phyloP scores from a whole-genome alignment of 2,329 filamentous ascomycete genomes.

The Pseudopyrenochaeta lycopersici region DNA sequence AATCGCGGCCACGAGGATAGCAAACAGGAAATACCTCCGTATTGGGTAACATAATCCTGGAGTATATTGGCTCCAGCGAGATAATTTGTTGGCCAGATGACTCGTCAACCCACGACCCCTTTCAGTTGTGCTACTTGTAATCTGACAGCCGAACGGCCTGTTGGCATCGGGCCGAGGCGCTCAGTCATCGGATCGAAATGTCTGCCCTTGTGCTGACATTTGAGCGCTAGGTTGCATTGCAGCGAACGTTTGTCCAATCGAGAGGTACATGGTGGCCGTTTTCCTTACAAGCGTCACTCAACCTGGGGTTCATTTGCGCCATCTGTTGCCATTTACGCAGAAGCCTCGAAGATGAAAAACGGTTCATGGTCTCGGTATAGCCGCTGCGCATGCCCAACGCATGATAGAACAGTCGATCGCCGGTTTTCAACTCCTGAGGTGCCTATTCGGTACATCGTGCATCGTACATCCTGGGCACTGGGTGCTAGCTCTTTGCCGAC shows the following conservation, averaged over 20 bases:
- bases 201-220: not conserved
- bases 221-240: conserved; percentile 8
- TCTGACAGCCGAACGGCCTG: conserved; percentile 1
- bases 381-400: not conserved
- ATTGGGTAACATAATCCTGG: not conserved
- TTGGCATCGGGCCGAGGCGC: not conserved
- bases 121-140: not conserved
- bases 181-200: not conserved
- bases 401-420: not conserved
- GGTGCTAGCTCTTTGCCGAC: not conserved
- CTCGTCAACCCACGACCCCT: not conserved
- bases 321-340: not conserved
- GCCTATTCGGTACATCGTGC: too few relatives aligned
- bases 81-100: conserved; percentile 5
- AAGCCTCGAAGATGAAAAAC: not conserved
- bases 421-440: not conserved
- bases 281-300: not conserved
- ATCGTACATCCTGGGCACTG: not conserved
- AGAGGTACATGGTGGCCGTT: conserved; percentile 16
- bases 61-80: conserved; percentile 4
- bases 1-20: not conserved
- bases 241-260: conserved; percentile 8
- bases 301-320: conserved; percentile 6
- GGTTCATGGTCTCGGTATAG: not conserved
- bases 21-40: conserved; percentile 7